Evolutionary conservation across 257 asterid genomes (phyloP), one percentile per base, ranked within the genome.

Genomic region (Ligustrum vulgare): DNA sequence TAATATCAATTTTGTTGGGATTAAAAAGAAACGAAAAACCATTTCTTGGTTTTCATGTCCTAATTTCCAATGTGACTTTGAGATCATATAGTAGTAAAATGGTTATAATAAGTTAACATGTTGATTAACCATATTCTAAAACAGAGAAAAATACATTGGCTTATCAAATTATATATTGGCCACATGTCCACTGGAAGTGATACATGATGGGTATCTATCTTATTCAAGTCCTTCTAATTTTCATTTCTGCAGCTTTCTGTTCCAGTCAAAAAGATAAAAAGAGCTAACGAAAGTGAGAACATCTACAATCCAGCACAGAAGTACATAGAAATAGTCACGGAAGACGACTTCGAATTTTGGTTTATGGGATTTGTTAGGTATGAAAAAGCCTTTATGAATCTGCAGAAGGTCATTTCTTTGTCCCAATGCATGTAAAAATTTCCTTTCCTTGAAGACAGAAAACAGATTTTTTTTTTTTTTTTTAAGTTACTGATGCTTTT

Each of bases 331-430:
- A 81, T 94, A 49, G 93, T 89, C 5, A 92, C 97, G 0, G 78
- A 89, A 66, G 97, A 94, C 72, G 39, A 78, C 7, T 94, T 78
- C 35, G 97, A 94, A 34, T 94, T 94, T 78, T 94, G 98, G 97
- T 92, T 94, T 32, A 84, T 92, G 97, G 98, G 98, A 8, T 91
- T 93, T 80, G 90, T 91, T n/a, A 91, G 97, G 64, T 91, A 89
- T 72, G 98, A 90, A 77, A 93, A 90, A 75, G 98, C 98, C 37
- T 79, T 94, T 33, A 15, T 75, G 39, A 92, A 87, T 79, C 85
- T 94, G 35, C 88, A 82, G 33, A 88, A 77, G 79, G 93, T 87
- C 31, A 86, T 89, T 60, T 86, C 93, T 35, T 67, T 81, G 80
- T 72, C 86, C 23, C 79, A 66, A 28, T 25, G 67, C 34, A 23